These are phyloP conservation scores for Verticillium isaacii DNA, from an alignment of 2,329 filamentous ascomycete genomes.

Conservation along the genomic window DNA sequence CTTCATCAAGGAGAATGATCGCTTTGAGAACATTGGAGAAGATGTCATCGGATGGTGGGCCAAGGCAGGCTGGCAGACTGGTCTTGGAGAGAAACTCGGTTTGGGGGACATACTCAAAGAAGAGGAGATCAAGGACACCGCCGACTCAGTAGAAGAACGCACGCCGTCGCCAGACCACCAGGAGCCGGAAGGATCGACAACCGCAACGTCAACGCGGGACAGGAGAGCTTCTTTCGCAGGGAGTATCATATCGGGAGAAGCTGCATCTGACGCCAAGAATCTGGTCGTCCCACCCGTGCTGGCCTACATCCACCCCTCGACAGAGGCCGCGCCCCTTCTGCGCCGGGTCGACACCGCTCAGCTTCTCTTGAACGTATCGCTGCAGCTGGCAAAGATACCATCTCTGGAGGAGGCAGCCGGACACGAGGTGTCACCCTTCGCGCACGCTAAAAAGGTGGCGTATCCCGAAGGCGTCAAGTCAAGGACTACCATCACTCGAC, in stretches of 20 bases:
- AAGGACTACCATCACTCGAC: constrained; percentile 74
- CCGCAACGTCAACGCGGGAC: background rate
- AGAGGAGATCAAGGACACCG: constrained; percentile 33
- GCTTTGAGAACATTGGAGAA: constrained; percentile 82
- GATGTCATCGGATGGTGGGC: constrained; percentile 95
- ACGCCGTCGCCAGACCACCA: constrained; percentile 15
- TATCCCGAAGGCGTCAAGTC: constrained; percentile 78
- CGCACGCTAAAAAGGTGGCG: constrained; percentile 74
- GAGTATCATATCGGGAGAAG: constrained; percentile 9
- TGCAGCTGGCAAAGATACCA: constrained; percentile 82
- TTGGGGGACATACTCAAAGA: constrained; percentile 60
- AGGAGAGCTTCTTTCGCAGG: constrained; percentile 1
- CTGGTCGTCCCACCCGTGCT: constrained; percentile 64
- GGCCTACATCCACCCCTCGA: constrained; percentile 71
- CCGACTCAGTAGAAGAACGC: constrained; percentile 24
- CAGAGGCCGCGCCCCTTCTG: constrained; percentile 57
- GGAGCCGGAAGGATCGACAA: background rate
- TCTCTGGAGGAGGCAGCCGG: constrained; percentile 58
- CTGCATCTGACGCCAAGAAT: constrained; percentile 17
- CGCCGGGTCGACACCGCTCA: constrained; percentile 85
- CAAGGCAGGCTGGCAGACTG: constrained; percentile 86
- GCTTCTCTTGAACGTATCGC: constrained; percentile 73
- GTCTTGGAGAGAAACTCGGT: constrained; percentile 72
- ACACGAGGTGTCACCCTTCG: constrained; percentile 61
- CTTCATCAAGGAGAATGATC: constrained; percentile 73